Conservation (phyloP, 768 basidiomycete species). For the Termitomyces heimii region DNA sequence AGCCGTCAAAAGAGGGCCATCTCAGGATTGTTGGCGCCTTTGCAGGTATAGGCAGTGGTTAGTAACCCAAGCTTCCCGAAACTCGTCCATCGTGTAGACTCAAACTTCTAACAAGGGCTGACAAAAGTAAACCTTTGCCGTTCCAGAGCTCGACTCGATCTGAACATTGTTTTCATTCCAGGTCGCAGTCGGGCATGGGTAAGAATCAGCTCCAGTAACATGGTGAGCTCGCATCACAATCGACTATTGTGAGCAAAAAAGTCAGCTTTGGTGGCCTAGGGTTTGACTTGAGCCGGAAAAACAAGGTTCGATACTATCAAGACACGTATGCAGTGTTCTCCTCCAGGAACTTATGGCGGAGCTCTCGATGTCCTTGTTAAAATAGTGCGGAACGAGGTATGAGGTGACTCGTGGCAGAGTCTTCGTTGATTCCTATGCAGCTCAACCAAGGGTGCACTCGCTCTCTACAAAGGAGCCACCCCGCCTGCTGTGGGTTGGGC, state of each 20-base stretch:
- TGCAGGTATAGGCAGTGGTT: conserved; percentile 60
- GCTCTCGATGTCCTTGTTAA: conserved; percentile 55
- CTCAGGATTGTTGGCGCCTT: conserved; percentile 49
- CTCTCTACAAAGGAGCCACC: conserved; percentile 71
- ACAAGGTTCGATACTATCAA: conserved; percentile 68
- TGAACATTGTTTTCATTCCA: conserved; percentile 16
- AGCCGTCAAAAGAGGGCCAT: conserved; percentile 24
- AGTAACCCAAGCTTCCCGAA: conserved; percentile 10
- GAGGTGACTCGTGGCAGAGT: conserved; percentile 5
- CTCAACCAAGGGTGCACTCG: conserved; percentile 43
- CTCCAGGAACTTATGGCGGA: conserved; percentile 55
- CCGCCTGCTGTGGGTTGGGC: conserved; percentile 73
- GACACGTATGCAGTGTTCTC: conserved; percentile 65
- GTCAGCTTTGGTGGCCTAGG: conserved; percentile 3
- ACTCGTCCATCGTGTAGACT: background rate
- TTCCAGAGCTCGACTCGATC: background rate
- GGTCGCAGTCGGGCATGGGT: conserved; percentile 73
- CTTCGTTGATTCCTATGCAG: conserved; percentile 1
- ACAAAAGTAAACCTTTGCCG: conserved; percentile 35
- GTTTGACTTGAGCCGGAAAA: background rate
- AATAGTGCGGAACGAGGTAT: conserved; percentile 57
- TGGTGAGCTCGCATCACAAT: conserved; percentile 1
- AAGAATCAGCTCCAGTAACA: conserved; percentile 14
- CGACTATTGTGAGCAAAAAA: background rate
- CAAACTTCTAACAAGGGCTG: conserved; percentile 27